These are phyloP conservation scores for Nemania diffusa DNA, from an alignment of 2,329 filamentous ascomycete genomes.

Conservation along the genomic window DNA sequence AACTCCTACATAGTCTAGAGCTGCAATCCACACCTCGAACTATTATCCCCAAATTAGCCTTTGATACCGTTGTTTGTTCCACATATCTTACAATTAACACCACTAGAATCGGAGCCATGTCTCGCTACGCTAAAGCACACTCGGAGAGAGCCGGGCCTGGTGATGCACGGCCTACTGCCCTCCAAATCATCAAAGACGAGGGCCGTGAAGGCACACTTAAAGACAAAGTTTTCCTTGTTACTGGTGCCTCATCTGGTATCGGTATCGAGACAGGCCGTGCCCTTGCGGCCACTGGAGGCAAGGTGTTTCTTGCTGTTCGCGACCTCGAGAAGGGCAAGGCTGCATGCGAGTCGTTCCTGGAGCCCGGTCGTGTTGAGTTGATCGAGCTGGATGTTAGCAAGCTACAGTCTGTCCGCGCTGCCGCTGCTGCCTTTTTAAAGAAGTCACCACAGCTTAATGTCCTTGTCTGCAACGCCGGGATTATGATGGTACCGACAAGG, in stretches of 20 bases:
- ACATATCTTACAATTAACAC: too few relatives aligned
- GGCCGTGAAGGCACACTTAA: background rate
- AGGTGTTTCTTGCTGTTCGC: conserved; percentile 35
- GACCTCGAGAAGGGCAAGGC: conserved; percentile 32
- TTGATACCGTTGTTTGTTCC: too few relatives aligned
- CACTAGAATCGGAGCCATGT: too few relatives aligned
- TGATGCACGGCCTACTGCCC: background rate
- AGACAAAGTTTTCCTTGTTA: conserved; percentile 21
- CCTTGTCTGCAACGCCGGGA: conserved; percentile 28
- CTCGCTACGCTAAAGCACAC: background rate
- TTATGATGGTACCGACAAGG: too few relatives aligned
- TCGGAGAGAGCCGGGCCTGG: background rate
- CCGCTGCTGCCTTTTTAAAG: background rate
- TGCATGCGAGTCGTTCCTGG: background rate
- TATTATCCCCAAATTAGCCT: too few relatives aligned
- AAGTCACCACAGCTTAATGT: conserved; percentile 20
- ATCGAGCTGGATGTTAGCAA: conserved; percentile 35
- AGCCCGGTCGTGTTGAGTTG: conserved; percentile 33
- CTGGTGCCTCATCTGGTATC: conserved; percentile 10
- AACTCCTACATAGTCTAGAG: too few relatives aligned
- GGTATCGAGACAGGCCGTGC: conserved; percentile 17
- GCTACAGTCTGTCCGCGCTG: conserved; percentile 12
- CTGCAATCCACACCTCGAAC: too few relatives aligned
- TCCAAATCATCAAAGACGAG: background rate
- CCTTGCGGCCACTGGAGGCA: conserved; percentile 22